Conservation (phyloP, 495 filamentous ascomycete species). For the Aspergillus cavernicola region DNA sequence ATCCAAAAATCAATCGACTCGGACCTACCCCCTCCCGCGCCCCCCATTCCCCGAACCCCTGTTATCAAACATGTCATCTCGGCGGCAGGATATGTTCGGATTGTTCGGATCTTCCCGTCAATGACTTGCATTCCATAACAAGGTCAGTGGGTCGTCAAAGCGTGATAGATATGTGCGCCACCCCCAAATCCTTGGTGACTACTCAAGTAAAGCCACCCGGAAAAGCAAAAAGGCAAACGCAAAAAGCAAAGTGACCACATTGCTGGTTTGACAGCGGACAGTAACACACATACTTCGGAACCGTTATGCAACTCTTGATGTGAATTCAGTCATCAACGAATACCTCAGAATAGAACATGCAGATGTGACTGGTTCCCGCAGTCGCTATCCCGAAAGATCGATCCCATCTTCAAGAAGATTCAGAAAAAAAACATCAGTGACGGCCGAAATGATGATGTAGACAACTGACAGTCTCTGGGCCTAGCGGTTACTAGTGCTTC, state of each 20-base stretch:
- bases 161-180: conserved; percentile 18
- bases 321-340: conserved; percentile 11
- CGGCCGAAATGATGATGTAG: conserved; percentile 10
- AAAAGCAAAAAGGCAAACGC: conserved; percentile 3
- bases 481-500: conserved; percentile 1
- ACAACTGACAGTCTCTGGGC: neutral
- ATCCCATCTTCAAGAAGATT: conserved; percentile 4
- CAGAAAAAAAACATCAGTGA: no score
- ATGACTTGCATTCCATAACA: conserved; percentile 20
- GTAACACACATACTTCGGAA: conserved; percentile 9
- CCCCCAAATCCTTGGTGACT: conserved; percentile 4
- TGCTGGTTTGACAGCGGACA: neutral
- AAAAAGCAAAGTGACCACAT: neutral
- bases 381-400: conserved; percentile 5
- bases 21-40: neutral
- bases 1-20: conserved; percentile 17
- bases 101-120: conserved; percentile 24
- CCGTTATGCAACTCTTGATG: conserved; percentile 18
- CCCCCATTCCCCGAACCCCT: conserved; percentile 6
- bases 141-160: conserved; percentile 2
- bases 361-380: conserved; percentile 20
- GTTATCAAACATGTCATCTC: conserved; percentile 24
- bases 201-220: conserved; percentile 4
- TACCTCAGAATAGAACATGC: neutral
- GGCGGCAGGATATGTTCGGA: conserved; percentile 7